These are phyloP conservation scores for Saccharomyces hybrid DNA, from an alignment of 1,139 yeast genomes.

Conservation along the genomic window DNA sequence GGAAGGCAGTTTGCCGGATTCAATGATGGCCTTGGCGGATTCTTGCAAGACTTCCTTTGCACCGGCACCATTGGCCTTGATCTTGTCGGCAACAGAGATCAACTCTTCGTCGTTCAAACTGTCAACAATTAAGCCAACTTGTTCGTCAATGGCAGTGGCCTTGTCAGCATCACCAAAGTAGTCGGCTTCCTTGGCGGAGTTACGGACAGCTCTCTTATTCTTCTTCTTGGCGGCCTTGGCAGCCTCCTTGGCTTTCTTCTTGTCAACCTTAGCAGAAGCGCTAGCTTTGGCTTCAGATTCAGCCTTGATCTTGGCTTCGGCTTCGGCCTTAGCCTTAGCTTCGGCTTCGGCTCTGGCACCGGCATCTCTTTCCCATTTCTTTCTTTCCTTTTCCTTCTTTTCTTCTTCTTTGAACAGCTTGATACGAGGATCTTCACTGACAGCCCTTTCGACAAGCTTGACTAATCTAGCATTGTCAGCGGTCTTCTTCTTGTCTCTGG, in stretches of 20 bases:
- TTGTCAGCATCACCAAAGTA: constrained; percentile 75
- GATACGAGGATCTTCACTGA: constrained; percentile 89
- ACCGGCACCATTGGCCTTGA: constrained; percentile 40
- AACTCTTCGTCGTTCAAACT: constrained; percentile 70
- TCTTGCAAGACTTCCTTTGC: constrained; percentile 44
- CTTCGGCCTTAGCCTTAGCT: constrained; percentile 79
- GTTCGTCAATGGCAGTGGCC: constrained; percentile 65
- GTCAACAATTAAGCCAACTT: constrained; percentile 71
- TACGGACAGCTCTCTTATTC: constrained; percentile 89
- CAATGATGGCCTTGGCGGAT: constrained; percentile 39
- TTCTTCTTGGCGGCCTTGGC: constrained; percentile 96
- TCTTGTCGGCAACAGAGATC: constrained; percentile 58
- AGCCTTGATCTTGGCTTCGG: constrained; percentile 71
- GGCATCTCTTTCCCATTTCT: constrained; percentile 97
- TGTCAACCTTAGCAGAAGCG: constrained; percentile 50
- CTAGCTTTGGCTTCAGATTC: constrained; percentile 64
- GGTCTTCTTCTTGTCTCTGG: constrained; percentile 95
- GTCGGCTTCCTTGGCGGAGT: constrained; percentile 71
- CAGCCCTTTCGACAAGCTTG: constrained; percentile 81
- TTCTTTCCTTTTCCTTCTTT: constrained; percentile 88
- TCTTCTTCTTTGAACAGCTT: constrained; percentile 88
- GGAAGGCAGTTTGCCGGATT: constrained; percentile 40
- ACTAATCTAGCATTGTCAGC: constrained; percentile 91
- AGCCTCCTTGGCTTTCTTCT: constrained; percentile 93
- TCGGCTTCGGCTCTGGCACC: constrained; percentile 95